Conservation (phyloP, 345 rosid species). For the Camelina laxa region DNA sequence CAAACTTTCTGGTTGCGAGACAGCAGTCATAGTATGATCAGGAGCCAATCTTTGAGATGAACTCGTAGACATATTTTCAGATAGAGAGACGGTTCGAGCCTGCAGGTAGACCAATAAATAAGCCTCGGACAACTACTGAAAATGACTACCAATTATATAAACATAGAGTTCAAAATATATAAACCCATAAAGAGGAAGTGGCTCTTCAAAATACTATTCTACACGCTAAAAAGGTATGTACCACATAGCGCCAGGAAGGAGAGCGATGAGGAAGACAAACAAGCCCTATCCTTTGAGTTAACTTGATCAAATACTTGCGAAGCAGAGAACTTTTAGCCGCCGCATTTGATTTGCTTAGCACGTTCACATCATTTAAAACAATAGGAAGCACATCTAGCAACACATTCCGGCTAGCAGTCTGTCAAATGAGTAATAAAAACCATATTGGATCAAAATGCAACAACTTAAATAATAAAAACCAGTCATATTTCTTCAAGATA, state of each 20-base stretch:
- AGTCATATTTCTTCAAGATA: not conserved
- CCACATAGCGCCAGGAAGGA: conserved; percentile 91
- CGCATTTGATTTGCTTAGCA: conserved; percentile 60
- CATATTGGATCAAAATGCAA: conserved; percentile 20
- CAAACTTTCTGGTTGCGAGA: conserved; percentile 45
- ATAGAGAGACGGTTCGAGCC: conserved; percentile 69
- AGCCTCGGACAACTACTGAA: conserved; percentile 21
- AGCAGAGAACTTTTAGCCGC: conserved; percentile 82
- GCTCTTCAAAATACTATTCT: conserved; percentile 15
- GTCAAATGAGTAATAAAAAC: conserved; percentile 50
- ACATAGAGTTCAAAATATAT: not conserved
- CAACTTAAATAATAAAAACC: conserved; percentile 5
- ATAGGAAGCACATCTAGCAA: conserved; percentile 65
- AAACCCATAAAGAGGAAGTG: conserved; percentile 28
- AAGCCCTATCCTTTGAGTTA: conserved; percentile 87
- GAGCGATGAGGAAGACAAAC: conserved; percentile 83
- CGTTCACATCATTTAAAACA: conserved; percentile 66
- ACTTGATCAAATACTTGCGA: conserved; percentile 81
- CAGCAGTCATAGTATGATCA: conserved; percentile 40
- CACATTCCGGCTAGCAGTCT: conserved; percentile 74
- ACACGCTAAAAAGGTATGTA: conserved; percentile 42
- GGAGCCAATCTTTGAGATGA: conserved; percentile 49
- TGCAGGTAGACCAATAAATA: conserved; percentile 44
- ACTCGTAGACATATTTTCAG: conserved; percentile 57
- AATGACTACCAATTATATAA: conserved; percentile 27